Evolutionary conservation across 306 rosid genomes (phyloP).

Genomic region (Fragaria vesca): DNA sequence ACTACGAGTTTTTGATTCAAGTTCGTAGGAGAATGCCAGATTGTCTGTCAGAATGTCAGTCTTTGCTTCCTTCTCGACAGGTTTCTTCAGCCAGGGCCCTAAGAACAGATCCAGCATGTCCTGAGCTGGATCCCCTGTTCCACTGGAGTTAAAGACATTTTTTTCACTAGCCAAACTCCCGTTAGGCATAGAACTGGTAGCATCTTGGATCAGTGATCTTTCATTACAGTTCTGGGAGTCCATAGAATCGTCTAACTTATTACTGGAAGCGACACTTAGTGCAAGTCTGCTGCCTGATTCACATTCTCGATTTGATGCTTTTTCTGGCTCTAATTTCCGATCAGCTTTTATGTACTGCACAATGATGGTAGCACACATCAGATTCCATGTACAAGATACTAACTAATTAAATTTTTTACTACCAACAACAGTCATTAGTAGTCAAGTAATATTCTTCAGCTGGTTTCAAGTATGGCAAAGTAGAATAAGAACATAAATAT

Average conservation of each 20-base stretch:
- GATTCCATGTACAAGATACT: background rate
- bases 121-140: conserved; percentile 64
- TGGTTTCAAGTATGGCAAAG: conserved; percentile 3
- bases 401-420: background rate
- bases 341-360: conserved; percentile 62
- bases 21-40: conserved; percentile 31
- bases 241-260: conserved; percentile 28
- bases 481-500: background rate
- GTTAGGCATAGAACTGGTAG: conserved; percentile 29
- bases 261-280: conserved; percentile 16
- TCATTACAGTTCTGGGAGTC: conserved; percentile 29
- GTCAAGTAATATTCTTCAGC: background rate
- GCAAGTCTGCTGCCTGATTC: conserved; percentile 30
- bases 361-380: conserved; percentile 8
- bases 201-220: conserved; percentile 24
- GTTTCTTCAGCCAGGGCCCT: conserved; percentile 69
- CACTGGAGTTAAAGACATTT: conserved; percentile 22
- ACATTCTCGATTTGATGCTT: conserved; percentile 24
- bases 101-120: conserved; percentile 77
- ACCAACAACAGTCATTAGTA: background rate
- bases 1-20: conserved; percentile 31
- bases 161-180: conserved; percentile 30
- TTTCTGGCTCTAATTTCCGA: conserved; percentile 29
- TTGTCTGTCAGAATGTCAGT: conserved; percentile 28
- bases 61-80: conserved; percentile 41